These are phyloP conservation scores for Nannizzia gypsea DNA, from an alignment of 2,329 filamentous ascomycete species.

Conservation along the genomic window DNA sequence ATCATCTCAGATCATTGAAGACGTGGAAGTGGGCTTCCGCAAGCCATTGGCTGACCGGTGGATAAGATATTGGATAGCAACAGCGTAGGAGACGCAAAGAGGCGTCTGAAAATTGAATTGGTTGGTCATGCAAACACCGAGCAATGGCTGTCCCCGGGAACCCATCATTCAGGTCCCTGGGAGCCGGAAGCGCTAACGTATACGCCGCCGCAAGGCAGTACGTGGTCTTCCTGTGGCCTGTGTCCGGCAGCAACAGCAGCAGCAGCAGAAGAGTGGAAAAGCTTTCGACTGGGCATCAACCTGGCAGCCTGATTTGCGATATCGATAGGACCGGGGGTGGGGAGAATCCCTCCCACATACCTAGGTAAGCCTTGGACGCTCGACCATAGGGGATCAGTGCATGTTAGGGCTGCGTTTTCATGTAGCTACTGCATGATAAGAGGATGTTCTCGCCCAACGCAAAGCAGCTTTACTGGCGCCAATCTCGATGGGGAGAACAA, in stretches of 20 bases:
- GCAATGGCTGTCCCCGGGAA: not conserved
- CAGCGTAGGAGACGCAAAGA: not conserved
- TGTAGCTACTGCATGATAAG: not conserved
- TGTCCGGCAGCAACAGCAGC: not conserved
- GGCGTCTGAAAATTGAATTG: not conserved
- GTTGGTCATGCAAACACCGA: conserved; percentile 1
- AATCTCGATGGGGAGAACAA: not conserved
- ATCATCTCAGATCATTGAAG: conserved; percentile 1
- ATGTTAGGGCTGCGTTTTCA: not conserved
- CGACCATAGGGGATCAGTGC: not conserved
- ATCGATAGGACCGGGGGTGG: not conserved
- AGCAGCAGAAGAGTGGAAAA: not conserved
- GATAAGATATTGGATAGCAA: not conserved
- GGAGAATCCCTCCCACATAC: too few relatives aligned
- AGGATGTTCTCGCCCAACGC: conserved; percentile 1
- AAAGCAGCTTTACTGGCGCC: not conserved
- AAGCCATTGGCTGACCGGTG: not conserved
- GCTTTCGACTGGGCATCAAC: conserved; percentile 2
- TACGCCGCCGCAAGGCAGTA: not conserved
- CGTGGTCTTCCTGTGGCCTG: conserved; percentile 1
- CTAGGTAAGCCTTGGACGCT: not conserved
- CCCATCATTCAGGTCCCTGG: conserved; percentile 1
- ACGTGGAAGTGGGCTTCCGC: conserved; percentile 1
- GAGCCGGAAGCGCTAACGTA: not conserved
- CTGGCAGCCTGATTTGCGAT: conserved; percentile 1